Conservation (phyloP, 306 rosid genomes). For the Rosa rugosa region DNA sequence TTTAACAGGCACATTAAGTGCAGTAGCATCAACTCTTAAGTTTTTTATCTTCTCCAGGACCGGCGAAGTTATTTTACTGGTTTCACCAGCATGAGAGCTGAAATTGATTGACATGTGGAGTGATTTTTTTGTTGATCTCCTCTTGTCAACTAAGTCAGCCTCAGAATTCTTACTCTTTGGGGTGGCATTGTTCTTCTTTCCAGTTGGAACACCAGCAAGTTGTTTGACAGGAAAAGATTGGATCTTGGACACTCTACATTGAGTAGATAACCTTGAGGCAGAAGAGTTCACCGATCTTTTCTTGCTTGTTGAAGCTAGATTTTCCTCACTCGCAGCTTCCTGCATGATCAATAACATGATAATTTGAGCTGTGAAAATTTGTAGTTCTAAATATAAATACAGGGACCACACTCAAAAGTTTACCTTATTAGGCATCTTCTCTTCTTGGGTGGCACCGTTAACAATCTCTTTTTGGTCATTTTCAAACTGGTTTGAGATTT, state of each 20-base stretch:
- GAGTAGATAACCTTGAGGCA: conserved; percentile 30
- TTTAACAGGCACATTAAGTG: conserved; percentile 29
- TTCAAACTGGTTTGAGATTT: conserved; percentile 30
- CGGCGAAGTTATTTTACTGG: conserved; percentile 39
- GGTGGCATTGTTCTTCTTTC: conserved; percentile 24
- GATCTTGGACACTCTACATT: conserved; percentile 28
- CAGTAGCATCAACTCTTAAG: conserved; percentile 23
- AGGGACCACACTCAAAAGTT: conserved; percentile 17
- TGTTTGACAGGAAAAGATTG: conserved; percentile 30
- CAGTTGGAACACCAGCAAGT: conserved; percentile 26
- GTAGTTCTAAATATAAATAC: conserved; percentile 10
- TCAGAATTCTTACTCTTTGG: conserved; percentile 40
- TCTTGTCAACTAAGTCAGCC: conserved; percentile 36
- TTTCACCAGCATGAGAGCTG: conserved; percentile 36
- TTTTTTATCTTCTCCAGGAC: conserved; percentile 36
- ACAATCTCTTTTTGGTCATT: conserved; percentile 27
- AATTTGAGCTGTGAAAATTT: neutral
- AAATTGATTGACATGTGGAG: conserved; percentile 54
- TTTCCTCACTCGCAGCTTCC: conserved; percentile 35
- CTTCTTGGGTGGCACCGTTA: conserved; percentile 20
- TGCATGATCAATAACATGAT: conserved; percentile 35
- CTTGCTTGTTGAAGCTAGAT: conserved; percentile 38
- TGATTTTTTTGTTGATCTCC: conserved; percentile 37
- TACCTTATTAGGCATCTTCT: conserved; percentile 38
- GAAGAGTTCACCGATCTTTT: conserved; percentile 39